phyloP scores from a whole-genome alignment of 2,329 filamentous ascomycete species.

The Aspergillus sp. region DNA sequence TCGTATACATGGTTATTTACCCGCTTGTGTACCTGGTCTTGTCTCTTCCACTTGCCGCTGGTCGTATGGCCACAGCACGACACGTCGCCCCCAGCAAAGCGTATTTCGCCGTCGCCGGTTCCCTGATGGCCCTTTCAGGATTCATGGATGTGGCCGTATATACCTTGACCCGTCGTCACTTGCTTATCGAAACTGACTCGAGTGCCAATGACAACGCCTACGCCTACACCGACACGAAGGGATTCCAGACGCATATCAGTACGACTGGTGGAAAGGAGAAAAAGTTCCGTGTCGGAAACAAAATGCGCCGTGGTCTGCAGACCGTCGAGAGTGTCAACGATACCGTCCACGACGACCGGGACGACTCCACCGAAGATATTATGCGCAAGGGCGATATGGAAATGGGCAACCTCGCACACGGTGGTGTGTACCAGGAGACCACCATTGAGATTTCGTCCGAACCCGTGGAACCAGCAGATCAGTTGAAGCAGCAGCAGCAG shows the following conservation, averaged over 20 bases:
- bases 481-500: not conserved
- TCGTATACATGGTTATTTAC: conserved; percentile 41
- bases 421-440: conserved; percentile 35
- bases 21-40: conserved; percentile 50
- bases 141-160: conserved; percentile 54
- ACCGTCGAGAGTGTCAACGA: conserved; percentile 12
- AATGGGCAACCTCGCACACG: conserved; percentile 23
- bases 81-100: conserved; percentile 29
- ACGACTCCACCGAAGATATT: conserved; percentile 41
- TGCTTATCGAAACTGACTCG: conserved; percentile 46
- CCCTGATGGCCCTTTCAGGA: conserved; percentile 51
- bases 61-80: conserved; percentile 34
- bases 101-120: conserved; percentile 46
- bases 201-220: conserved; percentile 19
- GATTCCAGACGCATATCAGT: conserved; percentile 22
- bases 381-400: conserved; percentile 28
- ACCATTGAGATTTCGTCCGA: conserved; percentile 38
- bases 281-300: conserved; percentile 11
- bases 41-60: conserved; percentile 56
- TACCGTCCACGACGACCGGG: conserved; percentile 21
- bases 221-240: conserved; percentile 22
- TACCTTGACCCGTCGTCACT: conserved; percentile 49
- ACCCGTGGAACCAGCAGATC: conserved; percentile 13
- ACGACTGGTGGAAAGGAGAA: conserved; percentile 12
- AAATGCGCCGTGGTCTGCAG: conserved; percentile 16